phyloP scores from a whole-genome alignment of 495 filamentous ascomycete species.

The Symbiotaphrina buchneri region DNA sequence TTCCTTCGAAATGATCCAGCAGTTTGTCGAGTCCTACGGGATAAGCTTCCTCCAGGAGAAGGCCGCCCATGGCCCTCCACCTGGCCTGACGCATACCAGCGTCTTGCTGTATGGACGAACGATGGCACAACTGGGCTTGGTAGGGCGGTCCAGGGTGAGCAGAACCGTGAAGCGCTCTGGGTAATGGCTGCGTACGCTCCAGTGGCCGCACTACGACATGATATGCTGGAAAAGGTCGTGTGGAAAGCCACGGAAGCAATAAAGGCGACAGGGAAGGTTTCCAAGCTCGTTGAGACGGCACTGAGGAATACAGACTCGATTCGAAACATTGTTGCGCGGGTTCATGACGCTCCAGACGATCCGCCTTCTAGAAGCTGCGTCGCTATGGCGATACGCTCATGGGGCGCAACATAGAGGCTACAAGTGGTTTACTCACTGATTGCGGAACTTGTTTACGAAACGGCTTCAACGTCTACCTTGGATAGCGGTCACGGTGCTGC shows the following conservation, averaged over 20 bases:
- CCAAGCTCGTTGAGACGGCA: constrained; percentile 37
- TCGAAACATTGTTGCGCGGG: no score
- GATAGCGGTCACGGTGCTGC: no score
- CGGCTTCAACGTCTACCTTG: no score
- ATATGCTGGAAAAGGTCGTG: constrained; percentile 28
- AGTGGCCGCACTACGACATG: constrained; percentile 22
- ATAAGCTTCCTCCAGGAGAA: constrained; percentile 10
- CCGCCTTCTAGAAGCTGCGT: neutral
- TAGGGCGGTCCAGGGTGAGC: no score
- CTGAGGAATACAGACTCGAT: constrained; percentile 36
- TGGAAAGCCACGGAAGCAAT: constrained; percentile 63
- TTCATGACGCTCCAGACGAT: constrained; percentile 11
- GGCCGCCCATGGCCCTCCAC: constrained; percentile 17
- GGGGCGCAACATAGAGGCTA: constrained; percentile 49
- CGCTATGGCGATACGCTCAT: constrained; percentile 56
- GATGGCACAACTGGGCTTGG: no score
- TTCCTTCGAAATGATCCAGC: constrained; percentile 16
- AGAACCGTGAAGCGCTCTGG: constrained; percentile 36
- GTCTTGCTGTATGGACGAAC: constrained; percentile 11
- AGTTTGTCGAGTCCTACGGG: no score
- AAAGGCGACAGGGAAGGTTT: constrained; percentile 50
- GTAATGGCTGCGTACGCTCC: constrained; percentile 17
- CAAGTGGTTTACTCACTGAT: constrained; percentile 50
- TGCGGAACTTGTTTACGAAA: constrained; percentile 39
- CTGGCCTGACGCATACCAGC: constrained; percentile 44